Percentiles rank a stretch among this genome's conserved stretches.
Conservation (phyloP, 108 stramenopile species). For the Cylindrotheca fusiformis region DNA sequence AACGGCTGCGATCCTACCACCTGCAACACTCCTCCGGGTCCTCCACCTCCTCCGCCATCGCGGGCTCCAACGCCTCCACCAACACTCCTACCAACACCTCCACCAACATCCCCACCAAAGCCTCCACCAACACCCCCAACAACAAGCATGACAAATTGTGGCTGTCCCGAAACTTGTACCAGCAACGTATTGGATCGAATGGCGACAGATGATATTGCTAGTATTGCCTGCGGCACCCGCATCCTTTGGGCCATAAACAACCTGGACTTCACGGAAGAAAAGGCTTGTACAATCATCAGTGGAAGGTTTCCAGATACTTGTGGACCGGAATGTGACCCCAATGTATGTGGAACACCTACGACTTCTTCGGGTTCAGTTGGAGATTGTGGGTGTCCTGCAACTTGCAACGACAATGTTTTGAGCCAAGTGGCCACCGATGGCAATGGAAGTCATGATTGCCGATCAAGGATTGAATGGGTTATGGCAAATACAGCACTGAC, state of each 20-base stretch:
- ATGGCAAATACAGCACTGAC: background rate
- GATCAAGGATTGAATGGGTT: slow-evolving; percentile 6
- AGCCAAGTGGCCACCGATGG: background rate
- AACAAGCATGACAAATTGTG: background rate
- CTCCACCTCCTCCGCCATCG: too few relatives aligned
- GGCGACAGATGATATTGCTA: background rate
- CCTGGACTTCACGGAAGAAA: background rate
- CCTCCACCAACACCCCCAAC: too few relatives aligned
- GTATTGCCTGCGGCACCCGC: background rate
- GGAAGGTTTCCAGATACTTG: background rate
- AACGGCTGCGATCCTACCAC: background rate
- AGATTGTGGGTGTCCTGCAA: background rate
- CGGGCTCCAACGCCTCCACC: too few relatives aligned
- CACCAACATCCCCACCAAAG: too few relatives aligned
- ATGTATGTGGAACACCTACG: background rate
- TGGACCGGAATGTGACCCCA: background rate
- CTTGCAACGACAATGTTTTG: background rate
- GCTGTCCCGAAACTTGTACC: background rate
- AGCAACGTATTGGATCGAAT: background rate
- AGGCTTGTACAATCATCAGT: background rate
- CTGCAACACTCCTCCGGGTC: too few relatives aligned
- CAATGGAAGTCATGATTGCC: background rate
- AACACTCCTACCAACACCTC: too few relatives aligned
- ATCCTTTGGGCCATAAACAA: background rate
- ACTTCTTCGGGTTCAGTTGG: background rate